These are phyloP conservation scores for Cyberlindnera samutprakarnensis DNA, from an alignment of 805 yeast genomes.

Conservation along the genomic window DNA sequence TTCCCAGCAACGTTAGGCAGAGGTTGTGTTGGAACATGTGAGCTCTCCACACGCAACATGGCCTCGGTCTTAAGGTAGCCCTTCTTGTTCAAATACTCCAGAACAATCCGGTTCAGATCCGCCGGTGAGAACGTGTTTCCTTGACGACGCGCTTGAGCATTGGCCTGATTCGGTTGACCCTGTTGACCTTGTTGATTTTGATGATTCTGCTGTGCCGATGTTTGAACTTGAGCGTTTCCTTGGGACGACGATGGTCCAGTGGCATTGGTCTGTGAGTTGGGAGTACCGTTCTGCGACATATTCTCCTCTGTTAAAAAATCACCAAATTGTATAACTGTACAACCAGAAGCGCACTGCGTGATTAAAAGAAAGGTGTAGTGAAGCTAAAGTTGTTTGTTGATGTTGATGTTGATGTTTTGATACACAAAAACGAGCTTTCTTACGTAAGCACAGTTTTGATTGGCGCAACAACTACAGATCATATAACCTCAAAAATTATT, in stretches of 20 bases:
- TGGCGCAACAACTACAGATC: too few relatives aligned
- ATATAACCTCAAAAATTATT: too few relatives aligned
- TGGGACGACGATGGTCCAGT: too few relatives aligned
- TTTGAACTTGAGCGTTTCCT: too few relatives aligned
- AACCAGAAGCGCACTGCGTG: too few relatives aligned
- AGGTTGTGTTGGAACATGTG: conserved; percentile 48
- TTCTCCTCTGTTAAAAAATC: too few relatives aligned
- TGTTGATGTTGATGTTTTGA: too few relatives aligned
- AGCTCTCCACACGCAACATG: conserved; percentile 80
- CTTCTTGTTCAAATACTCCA: conserved; percentile 87
- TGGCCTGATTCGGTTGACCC: conserved; percentile 5
- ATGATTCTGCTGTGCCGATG: not conserved
- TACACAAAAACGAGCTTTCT: too few relatives aligned
- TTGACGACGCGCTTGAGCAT: conserved; percentile 17
- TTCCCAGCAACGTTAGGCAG: conserved; percentile 24
- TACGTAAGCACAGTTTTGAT: too few relatives aligned
- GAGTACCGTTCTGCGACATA: conserved; percentile 1
- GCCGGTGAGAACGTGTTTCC: conserved; percentile 59
- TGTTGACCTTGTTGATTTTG: conserved; percentile 1
- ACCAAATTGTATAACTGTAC: too few relatives aligned
- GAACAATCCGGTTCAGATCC: conserved; percentile 84
- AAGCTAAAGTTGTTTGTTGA: too few relatives aligned
- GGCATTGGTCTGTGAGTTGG: not conserved
- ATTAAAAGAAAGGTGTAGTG: too few relatives aligned
- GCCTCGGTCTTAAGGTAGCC: conserved; percentile 95